phyloP scores from a whole-genome alignment of 164 flowering plant species.

The Vitis riparia region DNA sequence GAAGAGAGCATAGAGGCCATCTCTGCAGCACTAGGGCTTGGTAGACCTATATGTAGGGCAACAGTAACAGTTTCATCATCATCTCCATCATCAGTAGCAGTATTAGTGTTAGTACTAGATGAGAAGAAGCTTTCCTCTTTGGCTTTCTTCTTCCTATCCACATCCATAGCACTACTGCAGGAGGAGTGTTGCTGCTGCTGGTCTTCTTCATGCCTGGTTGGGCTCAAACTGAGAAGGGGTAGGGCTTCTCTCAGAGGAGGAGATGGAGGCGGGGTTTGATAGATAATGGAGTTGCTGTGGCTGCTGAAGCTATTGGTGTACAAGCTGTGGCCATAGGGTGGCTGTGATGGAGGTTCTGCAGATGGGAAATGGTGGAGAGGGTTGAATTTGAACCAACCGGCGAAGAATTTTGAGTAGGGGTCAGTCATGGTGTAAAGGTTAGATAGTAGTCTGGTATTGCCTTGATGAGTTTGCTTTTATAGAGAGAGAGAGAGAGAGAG shows the following conservation, averaged over 20 bases:
- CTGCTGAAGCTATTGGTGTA: slow-evolving; percentile 1
- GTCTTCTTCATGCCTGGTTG: slow-evolving; percentile 22
- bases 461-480: slow-evolving; percentile 19
- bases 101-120: neutral
- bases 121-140: slow-evolving; percentile 3
- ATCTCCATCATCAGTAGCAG: slow-evolving; percentile 10
- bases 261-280: slow-evolving; percentile 38
- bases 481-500: slow-evolving; percentile 28
- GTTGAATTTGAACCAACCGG: slow-evolving; percentile 33
- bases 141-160: slow-evolving; percentile 12
- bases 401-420: slow-evolving; percentile 43
- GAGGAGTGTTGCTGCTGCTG: slow-evolving; percentile 11
- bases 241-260: slow-evolving; percentile 59
- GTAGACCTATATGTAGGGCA: slow-evolving; percentile 61
- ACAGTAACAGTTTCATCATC: slow-evolving; percentile 42
- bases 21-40: slow-evolving; percentile 60
- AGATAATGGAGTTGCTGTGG: neutral
- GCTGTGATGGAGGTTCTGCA: slow-evolving; percentile 11
- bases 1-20: slow-evolving; percentile 34
- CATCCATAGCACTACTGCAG: slow-evolving; percentile 20
- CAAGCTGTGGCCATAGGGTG: slow-evolving; percentile 6
- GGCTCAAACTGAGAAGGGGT: slow-evolving; percentile 43
- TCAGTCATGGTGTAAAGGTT: slow-evolving; percentile 34
- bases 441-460: slow-evolving; percentile 6
- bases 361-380: slow-evolving; percentile 13